Percentiles rank a stretch among this genome's conserved stretches.
phyloP scores from a whole-genome alignment of 192 early-diverging fungal genomes.

The Podila epigama region DNA sequence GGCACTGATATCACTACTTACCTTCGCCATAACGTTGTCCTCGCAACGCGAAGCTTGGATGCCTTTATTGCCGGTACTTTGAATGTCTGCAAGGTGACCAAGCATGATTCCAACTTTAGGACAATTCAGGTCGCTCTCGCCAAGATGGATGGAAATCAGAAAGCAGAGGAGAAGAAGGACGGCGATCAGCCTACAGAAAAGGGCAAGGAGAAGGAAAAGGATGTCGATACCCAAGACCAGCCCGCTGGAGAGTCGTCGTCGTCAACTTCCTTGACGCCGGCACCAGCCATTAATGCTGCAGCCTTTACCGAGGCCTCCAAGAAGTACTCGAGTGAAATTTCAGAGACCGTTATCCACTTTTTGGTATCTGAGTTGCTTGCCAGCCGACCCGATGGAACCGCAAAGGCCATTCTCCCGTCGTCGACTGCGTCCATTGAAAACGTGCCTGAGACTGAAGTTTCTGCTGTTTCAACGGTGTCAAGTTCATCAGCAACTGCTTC shows the following conservation, averaged over 20 bases:
- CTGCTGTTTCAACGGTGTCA: too few relatives aligned
- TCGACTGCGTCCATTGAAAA: background rate
- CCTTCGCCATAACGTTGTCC: conserved; percentile 68
- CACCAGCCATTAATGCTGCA: conserved; percentile 11
- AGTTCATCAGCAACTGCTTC: too few relatives aligned
- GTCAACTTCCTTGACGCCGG: conserved; percentile 2
- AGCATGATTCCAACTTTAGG: conserved; percentile 69
- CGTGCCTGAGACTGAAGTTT: background rate
- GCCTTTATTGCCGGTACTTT: conserved; percentile 70
- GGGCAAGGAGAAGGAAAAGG: conserved; percentile 20
- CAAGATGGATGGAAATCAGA: conserved; percentile 17
- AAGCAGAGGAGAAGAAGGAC: conserved; percentile 18
- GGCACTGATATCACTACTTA: conserved; percentile 74
- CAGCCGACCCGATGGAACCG: conserved; percentile 8
- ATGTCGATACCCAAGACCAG: conserved; percentile 3
- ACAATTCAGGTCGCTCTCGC: conserved; percentile 66
- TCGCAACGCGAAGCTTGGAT: conserved; percentile 74
- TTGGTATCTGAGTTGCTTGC: conserved; percentile 62
- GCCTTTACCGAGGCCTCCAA: conserved; percentile 32
- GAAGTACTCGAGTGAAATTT: conserved; percentile 55
- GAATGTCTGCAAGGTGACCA: conserved; percentile 68
- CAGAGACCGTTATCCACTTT: conserved; percentile 63
- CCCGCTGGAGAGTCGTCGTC: background rate
- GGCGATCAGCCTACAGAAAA: conserved; percentile 20
- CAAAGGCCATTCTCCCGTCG: background rate